Base-by-base conservation (phyloP, 2,329 filamentous ascomycete genomes). In the Botrytis fragariae region DNA sequence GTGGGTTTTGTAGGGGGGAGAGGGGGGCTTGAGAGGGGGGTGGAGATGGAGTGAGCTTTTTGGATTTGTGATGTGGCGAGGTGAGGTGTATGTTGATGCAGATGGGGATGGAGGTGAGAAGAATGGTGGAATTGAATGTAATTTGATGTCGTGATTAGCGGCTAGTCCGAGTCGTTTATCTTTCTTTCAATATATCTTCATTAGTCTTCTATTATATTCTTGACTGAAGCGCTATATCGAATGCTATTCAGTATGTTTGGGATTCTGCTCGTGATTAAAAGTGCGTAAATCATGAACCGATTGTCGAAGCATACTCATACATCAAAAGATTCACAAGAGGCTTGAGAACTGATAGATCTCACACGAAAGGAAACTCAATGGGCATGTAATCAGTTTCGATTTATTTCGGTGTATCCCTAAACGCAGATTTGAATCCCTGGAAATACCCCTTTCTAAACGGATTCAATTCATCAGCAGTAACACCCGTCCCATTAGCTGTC, bases 391-490 rank as follows among this genome's bases (percentile, higher is more conserved):
- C 65, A 25, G 10, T 25, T 39, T 4, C 9, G 8, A 7, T 14
- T 45, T 57, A 57, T 68, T 68, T 57, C 6, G 48, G 48, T 8
- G 37, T 32, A 42, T 68, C 35, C 9, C 72, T 77, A 48, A 76
- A 75, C 1, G 72, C 75, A 29, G 77, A 64, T 65, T 80, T 83
- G 72, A 84, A 84, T 12, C 83, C 83, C 75, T 83, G 78, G 63
- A 84, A 84, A 74, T 84, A 84, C 77, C 82, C 76, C 80, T 87
- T 87, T 73, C 91, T 84, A 79, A 93, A 93, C 10, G 84, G 84
- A 78, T 93, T 93, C 75, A 93, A 80, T 57, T 92, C 90, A 82
- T 92, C 87, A 1, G 91, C 91, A 35, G 82, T 87, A 16, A 83
- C 82, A 3, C 86, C 87, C 61, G 79, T 79, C 59, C 80, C 82